phyloP scores from a whole-genome alignment of 2,329 filamentous ascomycete genomes.

The Ophiostoma triangulosporum region DNA sequence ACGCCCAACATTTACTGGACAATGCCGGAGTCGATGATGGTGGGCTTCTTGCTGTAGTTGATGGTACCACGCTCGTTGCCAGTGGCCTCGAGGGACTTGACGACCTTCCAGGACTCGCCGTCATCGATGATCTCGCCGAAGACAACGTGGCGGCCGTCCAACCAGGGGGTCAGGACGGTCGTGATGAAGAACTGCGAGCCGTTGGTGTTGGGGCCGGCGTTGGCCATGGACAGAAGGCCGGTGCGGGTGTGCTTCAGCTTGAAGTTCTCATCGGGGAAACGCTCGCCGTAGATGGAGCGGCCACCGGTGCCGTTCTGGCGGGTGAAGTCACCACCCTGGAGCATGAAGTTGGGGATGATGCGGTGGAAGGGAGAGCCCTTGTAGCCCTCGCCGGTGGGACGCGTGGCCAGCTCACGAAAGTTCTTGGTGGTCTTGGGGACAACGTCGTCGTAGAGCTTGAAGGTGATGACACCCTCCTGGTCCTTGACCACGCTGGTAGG shows the following conservation, averaged over 20 bases:
- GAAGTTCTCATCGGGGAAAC: conserved; percentile 94
- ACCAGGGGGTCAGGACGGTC: conserved; percentile 78
- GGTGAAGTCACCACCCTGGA: conserved; percentile 93
- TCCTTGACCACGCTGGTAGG: conserved; percentile 33
- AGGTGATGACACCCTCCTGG: conserved; percentile 62
- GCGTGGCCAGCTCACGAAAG: conserved; percentile 74
- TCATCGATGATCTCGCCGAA: conserved; percentile 56
- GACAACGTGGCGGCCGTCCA: conserved; percentile 72
- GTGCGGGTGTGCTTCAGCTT: conserved; percentile 55
- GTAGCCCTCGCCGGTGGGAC: conserved; percentile 73
- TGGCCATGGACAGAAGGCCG: conserved; percentile 86
- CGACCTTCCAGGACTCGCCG: conserved; percentile 32
- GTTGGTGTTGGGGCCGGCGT: conserved; percentile 94
- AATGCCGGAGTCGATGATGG: conserved; percentile 13
- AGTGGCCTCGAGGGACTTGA: conserved; percentile 48
- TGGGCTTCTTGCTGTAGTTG: conserved; percentile 35
- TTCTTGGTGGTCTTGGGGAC: conserved; percentile 82
- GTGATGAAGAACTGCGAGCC: conserved; percentile 98
- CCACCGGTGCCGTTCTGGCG: conserved; percentile 81
- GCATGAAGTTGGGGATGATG: conserved; percentile 87
- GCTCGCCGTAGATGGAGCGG: conserved; percentile 90
- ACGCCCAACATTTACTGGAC: conserved; percentile 7
- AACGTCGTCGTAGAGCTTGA: conserved; percentile 64
- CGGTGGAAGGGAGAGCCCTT: conserved; percentile 77
- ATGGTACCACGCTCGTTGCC: conserved; percentile 42